Evolutionary conservation across 73 alveolate genomes (phyloP).

Genomic region (Paraurostyla sp.): DNA sequence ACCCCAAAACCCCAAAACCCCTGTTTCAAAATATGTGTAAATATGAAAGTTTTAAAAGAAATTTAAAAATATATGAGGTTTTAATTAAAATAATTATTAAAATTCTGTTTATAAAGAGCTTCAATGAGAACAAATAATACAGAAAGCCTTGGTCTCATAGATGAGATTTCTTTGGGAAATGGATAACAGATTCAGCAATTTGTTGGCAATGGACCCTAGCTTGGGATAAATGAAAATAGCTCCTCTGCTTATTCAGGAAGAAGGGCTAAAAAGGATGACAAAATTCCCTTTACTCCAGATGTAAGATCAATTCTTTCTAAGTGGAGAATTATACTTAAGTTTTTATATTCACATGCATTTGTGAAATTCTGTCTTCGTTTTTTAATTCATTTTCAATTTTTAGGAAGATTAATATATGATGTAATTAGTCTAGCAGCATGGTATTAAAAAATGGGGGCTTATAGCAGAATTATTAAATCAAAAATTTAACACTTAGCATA

Average conservation of each 20-base stretch:
- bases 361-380: background rate
- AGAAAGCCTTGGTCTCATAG: background rate
- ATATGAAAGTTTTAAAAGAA: background rate
- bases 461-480: slow-evolving; percentile 23
- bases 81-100: background rate
- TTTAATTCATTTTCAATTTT: background rate
- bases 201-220: background rate
- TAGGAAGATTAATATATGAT: slow-evolving; percentile 40
- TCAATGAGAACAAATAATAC: background rate
- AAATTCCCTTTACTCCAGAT: slow-evolving; percentile 49
- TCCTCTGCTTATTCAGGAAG: background rate
- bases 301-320: too few relatives aligned
- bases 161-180: background rate
- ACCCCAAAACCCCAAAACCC: slow-evolving; percentile 40
- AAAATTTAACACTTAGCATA: background rate
- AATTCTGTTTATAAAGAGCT: background rate
- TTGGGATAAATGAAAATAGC: slow-evolving; percentile 6
- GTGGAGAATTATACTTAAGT: background rate
- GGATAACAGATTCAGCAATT: background rate
- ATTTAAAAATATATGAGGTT: background rate
- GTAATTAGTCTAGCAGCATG: slow-evolving; percentile 13
- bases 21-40: background rate
- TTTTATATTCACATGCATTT: background rate
- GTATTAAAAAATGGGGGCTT: slow-evolving; percentile 31
- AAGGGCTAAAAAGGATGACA: background rate